Evolutionary conservation across 768 basidiomycete species (phyloP).

Genomic region (Boletus sp.): DNA sequence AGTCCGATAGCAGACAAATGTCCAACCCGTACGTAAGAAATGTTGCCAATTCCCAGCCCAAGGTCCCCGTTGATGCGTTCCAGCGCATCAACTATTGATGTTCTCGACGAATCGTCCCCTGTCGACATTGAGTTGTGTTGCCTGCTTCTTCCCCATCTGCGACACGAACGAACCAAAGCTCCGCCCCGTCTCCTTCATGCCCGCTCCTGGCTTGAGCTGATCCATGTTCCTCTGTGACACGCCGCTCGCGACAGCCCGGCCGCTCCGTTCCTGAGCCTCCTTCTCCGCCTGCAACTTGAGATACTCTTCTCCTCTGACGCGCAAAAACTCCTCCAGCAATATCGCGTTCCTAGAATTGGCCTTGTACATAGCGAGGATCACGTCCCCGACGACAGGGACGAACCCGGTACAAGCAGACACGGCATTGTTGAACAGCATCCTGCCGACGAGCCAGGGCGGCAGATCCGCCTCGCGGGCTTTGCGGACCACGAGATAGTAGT

Average conservation of each 20-base stretch:
- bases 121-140: slow-evolving; percentile 16
- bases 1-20: background rate
- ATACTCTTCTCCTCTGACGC: slow-evolving; percentile 73
- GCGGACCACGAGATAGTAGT: slow-evolving; percentile 74
- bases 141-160: slow-evolving; percentile 22
- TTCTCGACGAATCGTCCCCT: slow-evolving; percentile 42
- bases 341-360: slow-evolving; percentile 88
- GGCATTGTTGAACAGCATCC: slow-evolving; percentile 78
- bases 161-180: slow-evolving; percentile 13
- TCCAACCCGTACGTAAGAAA: background rate
- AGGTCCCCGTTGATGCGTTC: background rate
- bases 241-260: slow-evolving; percentile 7
- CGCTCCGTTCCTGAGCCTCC: slow-evolving; percentile 25
- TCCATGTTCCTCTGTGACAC: slow-evolving; percentile 36
- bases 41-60: background rate
- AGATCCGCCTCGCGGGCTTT: slow-evolving; percentile 75
- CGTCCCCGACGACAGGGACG: slow-evolving; percentile 73
- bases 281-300: slow-evolving; percentile 47
- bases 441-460: slow-evolving; percentile 60
- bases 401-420: slow-evolving; percentile 65
- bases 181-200: slow-evolving; percentile 39
- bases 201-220: slow-evolving; percentile 56
- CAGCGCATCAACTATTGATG: slow-evolving; percentile 18
- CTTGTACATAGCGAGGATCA: slow-evolving; percentile 75
- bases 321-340: slow-evolving; percentile 81